These are phyloP conservation scores for Plasmodium fragile DNA, from an alignment of 169 alveolate genomes.

Conservation along the genomic window DNA sequence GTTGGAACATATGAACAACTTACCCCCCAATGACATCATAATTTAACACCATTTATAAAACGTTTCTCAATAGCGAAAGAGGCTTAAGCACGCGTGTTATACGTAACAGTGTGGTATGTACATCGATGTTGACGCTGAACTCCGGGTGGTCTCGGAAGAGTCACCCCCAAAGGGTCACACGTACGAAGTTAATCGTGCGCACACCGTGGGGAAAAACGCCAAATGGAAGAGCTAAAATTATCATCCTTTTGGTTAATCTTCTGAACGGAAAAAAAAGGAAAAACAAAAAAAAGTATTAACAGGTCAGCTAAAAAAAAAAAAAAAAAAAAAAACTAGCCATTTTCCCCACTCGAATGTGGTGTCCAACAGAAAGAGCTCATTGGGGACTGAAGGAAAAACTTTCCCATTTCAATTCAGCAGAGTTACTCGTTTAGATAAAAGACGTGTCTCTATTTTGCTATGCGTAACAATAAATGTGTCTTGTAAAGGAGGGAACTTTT, in stretches of 20 bases:
- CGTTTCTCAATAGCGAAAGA: background rate
- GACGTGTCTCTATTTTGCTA: background rate
- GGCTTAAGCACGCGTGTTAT: background rate
- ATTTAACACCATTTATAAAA: background rate
- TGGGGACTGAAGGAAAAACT: background rate
- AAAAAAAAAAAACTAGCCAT: background rate
- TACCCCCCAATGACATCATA: background rate
- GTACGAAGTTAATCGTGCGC: background rate
- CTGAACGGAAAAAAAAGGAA: background rate
- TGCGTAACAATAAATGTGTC: background rate
- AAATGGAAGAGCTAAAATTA: background rate
- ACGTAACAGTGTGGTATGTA: background rate
- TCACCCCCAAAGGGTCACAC: background rate
- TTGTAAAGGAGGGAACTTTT: background rate
- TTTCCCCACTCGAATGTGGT: background rate
- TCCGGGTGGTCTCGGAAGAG: background rate
- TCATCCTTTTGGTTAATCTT: background rate
- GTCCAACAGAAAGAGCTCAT: background rate
- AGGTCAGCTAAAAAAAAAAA: no score
- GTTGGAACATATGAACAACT: background rate
- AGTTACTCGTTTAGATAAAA: background rate
- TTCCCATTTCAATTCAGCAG: background rate
- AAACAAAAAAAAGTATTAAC: no score
- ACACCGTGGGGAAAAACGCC: background rate
- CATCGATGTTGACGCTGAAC: background rate